Base-by-base conservation (phyloP, 805 yeast species). In the Kodamaea leandrae region DNA sequence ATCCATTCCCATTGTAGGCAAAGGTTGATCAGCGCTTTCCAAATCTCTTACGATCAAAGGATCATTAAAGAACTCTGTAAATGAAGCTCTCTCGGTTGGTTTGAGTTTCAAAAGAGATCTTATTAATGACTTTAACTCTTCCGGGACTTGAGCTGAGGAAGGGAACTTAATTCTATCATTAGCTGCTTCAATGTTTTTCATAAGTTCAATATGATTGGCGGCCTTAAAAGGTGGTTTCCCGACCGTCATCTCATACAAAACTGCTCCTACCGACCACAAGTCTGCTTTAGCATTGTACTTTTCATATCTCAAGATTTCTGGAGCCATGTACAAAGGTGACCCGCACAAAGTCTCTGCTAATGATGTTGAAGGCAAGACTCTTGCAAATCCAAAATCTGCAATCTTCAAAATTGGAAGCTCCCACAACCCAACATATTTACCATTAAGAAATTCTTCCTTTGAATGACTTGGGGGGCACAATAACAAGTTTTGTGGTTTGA, bases 181-280 rank as follows among this genome's bases (percentile, higher is more conserved):
- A 1, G 87, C 76, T 53, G 77, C 80, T 58, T 90, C 95, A 51
- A 93, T 93, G 55, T 83, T 86, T 61, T 86, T 82, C 55, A 86
- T 75, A 41, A 93, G 73, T 58, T 91, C 97, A 47, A 93, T 81
- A 60, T 91, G 98, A 58, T 93, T 93, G 3, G 85, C 80, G 3
- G 99, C 98, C 49, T 85, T 80, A 61, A 90, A 93, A 0, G 99
- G 99, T 1, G 99, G 96, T 61, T 78, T 84, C n/a, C 98, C 98
- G 21, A 86, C 89, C 9, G 86, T 77, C 96, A 93, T 90, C 63
- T 93, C 99, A 63, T 83, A 93, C 9, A 90, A 67, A 1, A 93
- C 98, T 1, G 98, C 95, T 3, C 99, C 99, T 4, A 91, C 96
- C 5, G 97, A 89, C 99, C 99, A 93, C 48, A 93, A 65, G 59